phyloP scores from a whole-genome alignment of 208 protist genomes.

The Crithidia fasciculata region DNA sequence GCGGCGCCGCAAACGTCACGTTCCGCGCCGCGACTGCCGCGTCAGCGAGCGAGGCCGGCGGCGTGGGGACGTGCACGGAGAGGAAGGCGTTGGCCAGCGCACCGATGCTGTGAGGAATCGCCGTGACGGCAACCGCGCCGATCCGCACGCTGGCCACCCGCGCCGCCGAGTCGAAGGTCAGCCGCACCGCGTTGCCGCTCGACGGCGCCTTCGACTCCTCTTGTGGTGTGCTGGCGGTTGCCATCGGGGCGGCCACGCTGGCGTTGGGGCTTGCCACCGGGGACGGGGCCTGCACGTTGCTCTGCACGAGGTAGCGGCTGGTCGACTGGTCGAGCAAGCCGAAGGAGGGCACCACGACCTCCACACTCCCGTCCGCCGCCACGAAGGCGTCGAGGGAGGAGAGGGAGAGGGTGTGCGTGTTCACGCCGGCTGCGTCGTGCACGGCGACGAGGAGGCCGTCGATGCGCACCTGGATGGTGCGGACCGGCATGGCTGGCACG shows the following conservation, averaged over 20 bases:
- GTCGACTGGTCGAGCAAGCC: slow-evolving; percentile 71
- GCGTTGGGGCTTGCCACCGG: slow-evolving; percentile 1
- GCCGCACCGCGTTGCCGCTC: slow-evolving; percentile 22
- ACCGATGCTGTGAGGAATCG: slow-evolving; percentile 71
- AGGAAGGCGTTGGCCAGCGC: slow-evolving; percentile 74
- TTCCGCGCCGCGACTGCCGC: not conserved
- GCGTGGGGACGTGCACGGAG: slow-evolving; percentile 59
- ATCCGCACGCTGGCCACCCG: slow-evolving; percentile 46
- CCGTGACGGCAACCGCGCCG: slow-evolving; percentile 49
- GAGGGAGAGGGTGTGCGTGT: slow-evolving; percentile 68
- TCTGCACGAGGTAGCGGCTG: slow-evolving; percentile 52
- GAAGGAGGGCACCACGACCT: slow-evolving; percentile 46
- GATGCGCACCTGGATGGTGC: slow-evolving; percentile 58
- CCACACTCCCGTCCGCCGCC: slow-evolving; percentile 41
- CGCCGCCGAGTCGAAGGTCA: slow-evolving; percentile 31
- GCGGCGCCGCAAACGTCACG: not conserved
- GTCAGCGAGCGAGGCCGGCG: not conserved
- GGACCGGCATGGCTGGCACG: slow-evolving; percentile 6
- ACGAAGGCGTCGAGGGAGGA: slow-evolving; percentile 44
- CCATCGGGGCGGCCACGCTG: slow-evolving; percentile 1
- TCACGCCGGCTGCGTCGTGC: slow-evolving; percentile 61
- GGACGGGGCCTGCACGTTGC: slow-evolving; percentile 14
- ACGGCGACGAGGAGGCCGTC: slow-evolving; percentile 57
- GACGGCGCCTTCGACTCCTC: not conserved
- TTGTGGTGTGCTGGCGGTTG: not conserved